phyloP scores from a whole-genome alignment of 352 stramenopile species.

The Plasmopara halstedii region DNA sequence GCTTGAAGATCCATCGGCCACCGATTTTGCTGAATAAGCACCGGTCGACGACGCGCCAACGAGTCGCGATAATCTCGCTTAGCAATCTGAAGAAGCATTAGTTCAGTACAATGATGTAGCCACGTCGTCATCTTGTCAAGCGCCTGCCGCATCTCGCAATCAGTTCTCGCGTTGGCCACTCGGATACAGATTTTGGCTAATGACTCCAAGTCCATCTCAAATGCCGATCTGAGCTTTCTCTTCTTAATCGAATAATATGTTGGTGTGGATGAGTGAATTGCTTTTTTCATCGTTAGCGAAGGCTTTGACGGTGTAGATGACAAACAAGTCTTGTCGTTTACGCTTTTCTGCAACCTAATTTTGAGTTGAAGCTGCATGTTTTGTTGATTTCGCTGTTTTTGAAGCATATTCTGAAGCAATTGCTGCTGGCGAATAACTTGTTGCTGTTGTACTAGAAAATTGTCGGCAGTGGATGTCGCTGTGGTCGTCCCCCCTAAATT shows the following conservation, averaged over 20 bases:
- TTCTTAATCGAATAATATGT: conserved; percentile 23
- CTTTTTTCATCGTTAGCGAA: conserved; percentile 2
- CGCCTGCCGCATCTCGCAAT: conserved; percentile 41
- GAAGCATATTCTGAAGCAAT: conserved; percentile 25
- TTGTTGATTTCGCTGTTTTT: conserved; percentile 29
- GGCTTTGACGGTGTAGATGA: conserved; percentile 2
- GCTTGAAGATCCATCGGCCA: conserved; percentile 52
- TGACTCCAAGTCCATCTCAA: conserved; percentile 54
- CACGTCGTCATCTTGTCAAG: conserved; percentile 53
- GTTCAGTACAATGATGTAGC: conserved; percentile 46
- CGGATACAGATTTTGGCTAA: conserved; percentile 49
- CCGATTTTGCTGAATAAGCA: conserved; percentile 28
- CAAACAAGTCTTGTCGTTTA: too few species aligned
- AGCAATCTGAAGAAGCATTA: conserved; percentile 41
- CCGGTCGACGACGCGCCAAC: conserved; percentile 23
- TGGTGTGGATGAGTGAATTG: conserved; percentile 1
- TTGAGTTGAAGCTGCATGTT: conserved; percentile 17
- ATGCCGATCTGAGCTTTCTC: conserved; percentile 28
- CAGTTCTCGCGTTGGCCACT: conserved; percentile 33
- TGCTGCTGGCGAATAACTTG: conserved; percentile 45
- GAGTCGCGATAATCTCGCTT: conserved; percentile 47
- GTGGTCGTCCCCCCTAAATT: conserved; percentile 11
- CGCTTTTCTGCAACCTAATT: conserved; percentile 17
- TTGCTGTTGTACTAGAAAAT: conserved; percentile 36
- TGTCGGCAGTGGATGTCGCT: conserved; percentile 23